phyloP scores from a whole-genome alignment of 2,329 filamentous ascomycete species.

The Fusarium floridanum region DNA sequence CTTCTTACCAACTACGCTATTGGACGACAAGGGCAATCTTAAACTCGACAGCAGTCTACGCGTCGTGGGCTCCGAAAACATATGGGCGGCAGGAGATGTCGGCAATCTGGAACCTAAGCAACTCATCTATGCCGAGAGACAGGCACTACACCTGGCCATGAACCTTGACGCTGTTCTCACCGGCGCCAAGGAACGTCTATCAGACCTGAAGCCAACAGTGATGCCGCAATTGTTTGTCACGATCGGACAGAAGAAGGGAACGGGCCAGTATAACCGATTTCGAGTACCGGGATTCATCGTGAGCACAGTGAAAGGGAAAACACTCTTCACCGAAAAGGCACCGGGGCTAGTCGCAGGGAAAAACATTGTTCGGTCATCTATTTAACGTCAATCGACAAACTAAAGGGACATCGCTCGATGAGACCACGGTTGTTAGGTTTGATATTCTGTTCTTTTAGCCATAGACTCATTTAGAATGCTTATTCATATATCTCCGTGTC shows the following conservation, averaged over 20 bases:
- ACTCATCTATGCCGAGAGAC: conserved; percentile 11
- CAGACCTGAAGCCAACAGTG: neutral
- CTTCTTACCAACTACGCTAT: neutral
- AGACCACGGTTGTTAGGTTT: no score
- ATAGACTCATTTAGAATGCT: no score
- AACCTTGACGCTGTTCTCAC: conserved; percentile 3
- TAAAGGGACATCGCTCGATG: neutral
- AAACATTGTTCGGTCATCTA: neutral
- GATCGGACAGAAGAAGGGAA: conserved; percentile 3
- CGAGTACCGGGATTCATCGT: conserved; percentile 3
- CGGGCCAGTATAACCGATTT: conserved; percentile 1
- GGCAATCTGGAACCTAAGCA: conserved; percentile 4
- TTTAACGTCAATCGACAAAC: neutral
- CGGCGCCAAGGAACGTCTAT: neutral
- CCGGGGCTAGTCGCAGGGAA: neutral
- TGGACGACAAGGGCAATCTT: neutral
- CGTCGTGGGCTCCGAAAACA: neutral
- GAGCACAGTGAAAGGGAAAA: conserved; percentile 3
- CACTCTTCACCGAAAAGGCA: conserved; percentile 7
- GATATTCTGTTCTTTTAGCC: no score
- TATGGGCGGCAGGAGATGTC: conserved; percentile 5
- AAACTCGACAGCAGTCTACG: neutral
- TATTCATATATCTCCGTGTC: neutral
- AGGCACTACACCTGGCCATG: neutral
- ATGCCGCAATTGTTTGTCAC: conserved; percentile 8